Evolutionary conservation across 2,329 filamentous ascomycete species (phyloP), one percentile per base, ranked within the genome.

Genomic region (Calonectria leucothoes): DNA sequence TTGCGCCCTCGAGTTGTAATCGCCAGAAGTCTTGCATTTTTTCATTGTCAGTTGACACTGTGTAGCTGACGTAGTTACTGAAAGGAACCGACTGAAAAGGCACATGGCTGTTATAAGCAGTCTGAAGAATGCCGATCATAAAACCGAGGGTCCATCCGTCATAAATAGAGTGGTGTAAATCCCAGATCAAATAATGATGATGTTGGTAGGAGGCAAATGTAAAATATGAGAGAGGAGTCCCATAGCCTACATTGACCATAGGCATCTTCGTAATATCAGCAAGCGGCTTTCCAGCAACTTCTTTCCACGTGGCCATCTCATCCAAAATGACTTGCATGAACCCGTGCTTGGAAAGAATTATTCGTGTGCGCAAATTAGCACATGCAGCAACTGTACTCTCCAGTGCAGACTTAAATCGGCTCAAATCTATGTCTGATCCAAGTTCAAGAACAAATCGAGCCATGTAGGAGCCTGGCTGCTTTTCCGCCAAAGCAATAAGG

Each of bases 21-120:
- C 57, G 39, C 66, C 66, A 69, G 39, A 69, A 69, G n/a, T 31
- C 27, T 25, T 39, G 29, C 12, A 31, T 61, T 17, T 59, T 39
- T 20, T 29, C n/a, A 4, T 31, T 29, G 14, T 61, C 27, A 14
- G 52, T 45, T 5, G 51, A 59, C 14, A 45, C 5, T 11, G 66
- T 59, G 31, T 69, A 69, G 29, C 48, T 37, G 20, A 69, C 66
- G 37, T 69, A 69, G 39, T 69, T 59, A 20, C 39, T 69, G 15
- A 69, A 59, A n/a, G 39, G 20, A 20, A 69, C 27, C 6, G 66
- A 31, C 31, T 69, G 33, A 52, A 69, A 69, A 61, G 27, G 20
- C 6, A 25, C 66, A 4, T 59, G 52, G 2, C 52, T 52, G 14
- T 61, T 37, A 29, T 69, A 69, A 15, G 52, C 39, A 25, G 35